Percentiles rank a stretch among this genome's conserved stretches.
Conservation (phyloP, 2,329 filamentous ascomycete genomes). For the Penicillium vulpinum region DNA sequence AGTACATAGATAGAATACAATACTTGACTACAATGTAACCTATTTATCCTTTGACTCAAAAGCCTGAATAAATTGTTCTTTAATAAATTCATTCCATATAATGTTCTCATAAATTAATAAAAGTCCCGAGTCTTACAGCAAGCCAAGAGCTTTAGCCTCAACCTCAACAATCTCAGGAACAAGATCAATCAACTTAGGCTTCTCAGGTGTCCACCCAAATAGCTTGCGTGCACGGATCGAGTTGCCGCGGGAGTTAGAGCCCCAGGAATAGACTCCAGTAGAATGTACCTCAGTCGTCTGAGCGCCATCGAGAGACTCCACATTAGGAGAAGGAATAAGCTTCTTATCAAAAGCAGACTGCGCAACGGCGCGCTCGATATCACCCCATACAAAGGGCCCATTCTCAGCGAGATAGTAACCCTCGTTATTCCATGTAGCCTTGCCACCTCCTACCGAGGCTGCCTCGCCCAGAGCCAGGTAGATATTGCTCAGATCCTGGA, state of each 20-base stretch:
- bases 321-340: constrained; percentile 47
- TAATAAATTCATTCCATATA: neutral
- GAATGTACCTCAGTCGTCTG: constrained; percentile 47
- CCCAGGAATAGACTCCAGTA: constrained; percentile 39
- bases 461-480: constrained; percentile 41
- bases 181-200: constrained; percentile 54
- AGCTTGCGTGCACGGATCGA: constrained; percentile 40
- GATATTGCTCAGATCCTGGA: constrained; percentile 43
- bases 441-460: constrained; percentile 40
- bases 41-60: no score
- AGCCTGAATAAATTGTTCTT: no score
- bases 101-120: neutral
- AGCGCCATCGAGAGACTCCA: constrained; percentile 35
- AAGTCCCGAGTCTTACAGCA: constrained; percentile 16
- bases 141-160: constrained; percentile 45
- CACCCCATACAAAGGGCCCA: constrained; percentile 43
- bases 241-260: constrained; percentile 39
- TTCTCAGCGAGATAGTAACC: constrained; percentile 53
- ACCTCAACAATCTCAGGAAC: constrained; percentile 56
- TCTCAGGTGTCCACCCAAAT: constrained; percentile 40
- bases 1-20: no score
- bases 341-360: constrained; percentile 55
- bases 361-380: constrained; percentile 39
- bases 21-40: neutral
- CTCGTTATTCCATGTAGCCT: constrained; percentile 45